These are phyloP conservation scores for Aspergillus alliaceus DNA, from an alignment of 2,329 filamentous ascomycete species.

Conservation along the genomic window DNA sequence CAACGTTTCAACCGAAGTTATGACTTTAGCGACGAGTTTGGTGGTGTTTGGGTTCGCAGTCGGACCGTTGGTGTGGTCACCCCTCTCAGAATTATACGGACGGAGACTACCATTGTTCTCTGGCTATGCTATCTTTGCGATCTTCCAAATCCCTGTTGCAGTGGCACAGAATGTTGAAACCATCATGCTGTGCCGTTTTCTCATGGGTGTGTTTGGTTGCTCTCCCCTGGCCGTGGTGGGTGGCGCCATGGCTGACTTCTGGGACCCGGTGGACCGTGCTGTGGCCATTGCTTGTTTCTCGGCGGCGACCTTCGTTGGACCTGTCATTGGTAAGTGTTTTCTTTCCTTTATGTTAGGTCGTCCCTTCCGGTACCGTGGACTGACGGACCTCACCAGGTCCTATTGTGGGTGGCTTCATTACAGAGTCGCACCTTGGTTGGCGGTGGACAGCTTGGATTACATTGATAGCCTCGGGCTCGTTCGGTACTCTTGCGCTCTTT, in stretches of 20 bases:
- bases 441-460: conserved; percentile 60
- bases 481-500: conserved; percentile 45
- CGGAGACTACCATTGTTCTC: conserved; percentile 50
- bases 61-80: conserved; percentile 53
- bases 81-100: conserved; percentile 52
- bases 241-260: conserved; percentile 51
- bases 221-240: conserved; percentile 53
- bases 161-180: conserved; percentile 56
- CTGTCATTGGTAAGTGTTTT: conserved; percentile 37
- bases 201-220: conserved; percentile 54
- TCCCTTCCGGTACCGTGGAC: neutral
- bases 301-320: conserved; percentile 51
- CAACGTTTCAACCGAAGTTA: conserved; percentile 41
- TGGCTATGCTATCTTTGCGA: conserved; percentile 50
- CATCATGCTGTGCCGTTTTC: conserved; percentile 56
- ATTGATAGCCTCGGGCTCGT: conserved; percentile 47
- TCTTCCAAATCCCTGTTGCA: conserved; percentile 58
- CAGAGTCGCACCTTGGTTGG: conserved; percentile 53
- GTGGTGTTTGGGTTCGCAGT: conserved; percentile 53
- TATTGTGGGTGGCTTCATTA: conserved; percentile 53
- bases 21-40: conserved; percentile 43
- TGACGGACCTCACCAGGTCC: conserved; percentile 30
- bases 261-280: conserved; percentile 47
- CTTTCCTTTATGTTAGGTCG: neutral
- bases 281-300: conserved; percentile 48